These are phyloP conservation scores for Candida argentea DNA, from an alignment of 805 yeast genomes.

Conservation along the genomic window DNA sequence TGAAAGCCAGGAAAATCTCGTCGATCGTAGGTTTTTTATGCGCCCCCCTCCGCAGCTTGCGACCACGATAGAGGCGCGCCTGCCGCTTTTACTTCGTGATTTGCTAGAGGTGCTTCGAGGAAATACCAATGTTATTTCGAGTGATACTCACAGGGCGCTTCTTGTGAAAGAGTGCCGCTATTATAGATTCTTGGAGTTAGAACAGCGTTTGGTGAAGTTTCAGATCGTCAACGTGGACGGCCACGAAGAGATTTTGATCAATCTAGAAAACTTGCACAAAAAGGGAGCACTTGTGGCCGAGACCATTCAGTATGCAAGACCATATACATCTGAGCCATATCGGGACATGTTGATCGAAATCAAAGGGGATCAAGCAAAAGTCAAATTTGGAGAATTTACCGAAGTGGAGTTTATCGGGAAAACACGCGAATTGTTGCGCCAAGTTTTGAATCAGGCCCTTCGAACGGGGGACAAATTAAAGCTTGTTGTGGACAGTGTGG, in stretches of 20 bases:
- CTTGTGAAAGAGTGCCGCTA: conserved; percentile 65
- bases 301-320: conserved; percentile 22
- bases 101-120: conserved; percentile 51
- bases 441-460: no score
- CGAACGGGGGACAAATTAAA: no score
- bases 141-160: conserved; percentile 45
- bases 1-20: conserved; percentile 30
- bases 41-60: conserved; percentile 77
- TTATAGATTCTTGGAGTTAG: conserved; percentile 66
- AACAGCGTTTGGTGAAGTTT: conserved; percentile 55
- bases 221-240: conserved; percentile 44
- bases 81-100: conserved; percentile 44
- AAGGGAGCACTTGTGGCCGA: conserved; percentile 20
- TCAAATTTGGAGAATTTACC: no score
- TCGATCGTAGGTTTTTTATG: conserved; percentile 35
- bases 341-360: conserved; percentile 24
- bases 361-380: conserved; percentile 11
- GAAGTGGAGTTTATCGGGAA: no score
- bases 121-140: conserved; percentile 33
- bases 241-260: conserved; percentile 43
- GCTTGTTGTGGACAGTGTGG: no score
- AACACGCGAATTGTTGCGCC: no score
- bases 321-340: conserved; percentile 22
- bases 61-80: conserved; percentile 39
- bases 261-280: conserved; percentile 35